These are phyloP conservation scores for Eurotiales sp. DNA, from an alignment of 2,329 filamentous ascomycete genomes.

Conservation along the genomic window DNA sequence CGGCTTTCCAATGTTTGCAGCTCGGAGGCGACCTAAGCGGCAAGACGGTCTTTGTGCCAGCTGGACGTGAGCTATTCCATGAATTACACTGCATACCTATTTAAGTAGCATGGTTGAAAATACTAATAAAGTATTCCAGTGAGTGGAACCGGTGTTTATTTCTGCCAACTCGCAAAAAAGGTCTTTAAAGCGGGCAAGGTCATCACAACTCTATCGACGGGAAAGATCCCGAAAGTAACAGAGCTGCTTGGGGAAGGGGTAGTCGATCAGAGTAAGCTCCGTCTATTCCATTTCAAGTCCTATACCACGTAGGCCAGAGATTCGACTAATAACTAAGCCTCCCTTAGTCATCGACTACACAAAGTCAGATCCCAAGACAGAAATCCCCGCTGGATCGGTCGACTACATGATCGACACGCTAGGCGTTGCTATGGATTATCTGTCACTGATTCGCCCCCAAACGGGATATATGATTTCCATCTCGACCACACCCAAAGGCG, in stretches of 20 bases:
- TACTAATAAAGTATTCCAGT: constrained; percentile 24
- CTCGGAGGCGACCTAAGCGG: constrained; percentile 45
- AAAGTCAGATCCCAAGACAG: constrained; percentile 35
- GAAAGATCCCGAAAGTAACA: constrained; percentile 47
- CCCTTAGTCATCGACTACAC: constrained; percentile 50
- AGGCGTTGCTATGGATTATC: constrained; percentile 34
- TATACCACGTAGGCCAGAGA: neutral
- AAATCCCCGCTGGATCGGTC: constrained; percentile 41
- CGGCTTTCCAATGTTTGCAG: constrained; percentile 42
- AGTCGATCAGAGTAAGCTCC: constrained; percentile 45
- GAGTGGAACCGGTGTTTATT: constrained; percentile 45
- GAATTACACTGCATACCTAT: too few species aligned
- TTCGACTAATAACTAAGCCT: neutral
- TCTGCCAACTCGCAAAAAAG: constrained; percentile 49
- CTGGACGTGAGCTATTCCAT: constrained; percentile 30
- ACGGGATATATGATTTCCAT: constrained; percentile 32
- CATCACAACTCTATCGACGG: constrained; percentile 51
- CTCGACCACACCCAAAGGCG: constrained; percentile 31
- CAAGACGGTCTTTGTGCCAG: constrained; percentile 52
- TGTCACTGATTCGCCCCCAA: constrained; percentile 42
- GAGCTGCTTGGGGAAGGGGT: constrained; percentile 40
- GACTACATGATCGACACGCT: constrained; percentile 52
- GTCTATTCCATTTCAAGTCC: neutral
- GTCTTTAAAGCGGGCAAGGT: constrained; percentile 49
- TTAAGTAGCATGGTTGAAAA: too few species aligned